Evolutionary conservation across 495 filamentous ascomycete species (phyloP).

Genomic region (Podospora pseudopauciseta): DNA sequence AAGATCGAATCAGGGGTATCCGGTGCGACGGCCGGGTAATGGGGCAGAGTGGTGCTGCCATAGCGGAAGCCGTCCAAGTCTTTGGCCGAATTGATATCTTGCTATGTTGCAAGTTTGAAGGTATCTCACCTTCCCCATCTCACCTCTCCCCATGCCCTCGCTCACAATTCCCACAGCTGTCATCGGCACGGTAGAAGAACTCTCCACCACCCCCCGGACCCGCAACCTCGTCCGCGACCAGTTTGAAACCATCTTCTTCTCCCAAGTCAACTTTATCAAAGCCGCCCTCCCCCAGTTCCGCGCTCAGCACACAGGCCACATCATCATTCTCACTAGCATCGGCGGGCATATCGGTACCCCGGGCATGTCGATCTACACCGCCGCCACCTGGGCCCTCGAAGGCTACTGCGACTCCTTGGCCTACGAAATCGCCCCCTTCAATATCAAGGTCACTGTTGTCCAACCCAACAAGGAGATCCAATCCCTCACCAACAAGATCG

Average conservation of each 20-base stretch:
- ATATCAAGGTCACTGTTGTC: slow-evolving; percentile 91
- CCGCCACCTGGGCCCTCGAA: slow-evolving; percentile 91
- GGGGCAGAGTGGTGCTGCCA: slow-evolving; percentile 68
- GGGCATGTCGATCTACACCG: slow-evolving; percentile 84
- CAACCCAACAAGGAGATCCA: slow-evolving; percentile 82
- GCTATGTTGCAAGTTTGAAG: slow-evolving; percentile 79
- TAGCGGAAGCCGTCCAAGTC: slow-evolving; percentile 76
- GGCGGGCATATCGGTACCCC: slow-evolving; percentile 92
- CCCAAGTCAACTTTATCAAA: slow-evolving; percentile 93
- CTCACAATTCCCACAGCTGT: slow-evolving; percentile 52
- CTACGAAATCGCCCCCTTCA: slow-evolving; percentile 96
- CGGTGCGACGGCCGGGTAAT: slow-evolving; percentile 55
- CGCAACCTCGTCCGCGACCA: slow-evolving; percentile 79
- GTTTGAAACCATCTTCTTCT: slow-evolving; percentile 93
- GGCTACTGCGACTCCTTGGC: slow-evolving; percentile 97
- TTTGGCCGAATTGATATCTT: slow-evolving; percentile 89
- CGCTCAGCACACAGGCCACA: slow-evolving; percentile 74
- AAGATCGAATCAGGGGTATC: slow-evolving; percentile 54
- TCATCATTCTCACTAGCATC: slow-evolving; percentile 85
- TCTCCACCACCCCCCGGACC: slow-evolving; percentile 67
- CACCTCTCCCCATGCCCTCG: neutral
- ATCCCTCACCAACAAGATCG: slow-evolving; percentile 79
- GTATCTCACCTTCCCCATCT: slow-evolving; percentile 37
- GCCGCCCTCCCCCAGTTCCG: slow-evolving; percentile 78
- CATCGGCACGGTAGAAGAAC: slow-evolving; percentile 88